phyloP scores from a whole-genome alignment of 2,329 filamentous ascomycete species.

The Arthroderma sp. region DNA sequence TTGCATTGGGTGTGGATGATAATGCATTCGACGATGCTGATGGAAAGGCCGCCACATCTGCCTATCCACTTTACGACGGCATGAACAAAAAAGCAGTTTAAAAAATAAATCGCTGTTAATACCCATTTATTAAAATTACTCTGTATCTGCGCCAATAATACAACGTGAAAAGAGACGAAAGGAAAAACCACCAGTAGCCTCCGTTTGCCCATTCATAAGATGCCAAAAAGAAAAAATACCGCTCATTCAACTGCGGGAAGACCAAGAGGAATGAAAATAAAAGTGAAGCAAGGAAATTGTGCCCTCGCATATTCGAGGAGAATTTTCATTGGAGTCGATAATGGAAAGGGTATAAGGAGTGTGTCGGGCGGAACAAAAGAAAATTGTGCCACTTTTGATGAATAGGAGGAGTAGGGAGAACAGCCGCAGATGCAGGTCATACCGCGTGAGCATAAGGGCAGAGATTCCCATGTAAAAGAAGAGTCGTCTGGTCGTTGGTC shows the following conservation, averaged over 20 bases:
- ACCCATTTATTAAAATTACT: conserved; percentile 2
- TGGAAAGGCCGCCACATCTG: no score
- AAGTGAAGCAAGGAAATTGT: not conserved
- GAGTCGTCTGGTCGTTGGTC: no score
- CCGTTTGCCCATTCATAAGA: no score
- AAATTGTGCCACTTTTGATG: not conserved
- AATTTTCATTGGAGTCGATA: not conserved
- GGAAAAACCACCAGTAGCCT: not conserved
- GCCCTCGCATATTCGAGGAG: no score
- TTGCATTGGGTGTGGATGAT: not conserved
- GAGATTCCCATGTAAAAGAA: not conserved
- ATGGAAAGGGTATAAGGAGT: conserved; percentile 3
- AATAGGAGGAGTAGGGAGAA: not conserved
- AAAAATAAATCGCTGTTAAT: conserved; percentile 2
- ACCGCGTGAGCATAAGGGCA: not conserved
- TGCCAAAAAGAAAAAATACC: conserved; percentile 1
- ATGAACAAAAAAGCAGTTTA: not conserved
- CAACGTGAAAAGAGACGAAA: not conserved
- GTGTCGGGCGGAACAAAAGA: not conserved
- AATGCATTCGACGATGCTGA: not conserved
- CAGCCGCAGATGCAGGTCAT: not conserved
- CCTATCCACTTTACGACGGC: not conserved
- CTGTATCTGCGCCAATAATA: conserved; percentile 4
- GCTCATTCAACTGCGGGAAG: not conserved
- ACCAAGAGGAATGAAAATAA: not conserved